Conservation (phyloP, 345 rosid species). For the Pugionium dolabratum region DNA sequence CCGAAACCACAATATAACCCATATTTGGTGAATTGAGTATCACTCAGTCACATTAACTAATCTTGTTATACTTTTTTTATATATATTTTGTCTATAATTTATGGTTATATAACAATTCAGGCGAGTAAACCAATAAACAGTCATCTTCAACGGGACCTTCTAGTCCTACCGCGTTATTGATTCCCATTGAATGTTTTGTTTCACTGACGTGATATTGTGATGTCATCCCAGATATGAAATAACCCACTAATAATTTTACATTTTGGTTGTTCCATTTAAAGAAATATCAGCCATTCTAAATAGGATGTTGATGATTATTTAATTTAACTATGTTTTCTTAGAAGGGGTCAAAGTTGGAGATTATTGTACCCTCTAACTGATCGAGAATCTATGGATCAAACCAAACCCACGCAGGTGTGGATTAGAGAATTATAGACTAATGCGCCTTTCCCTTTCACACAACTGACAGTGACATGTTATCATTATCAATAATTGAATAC, state of each 20-base stretch:
- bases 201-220: conserved; percentile 4
- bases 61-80: neutral
- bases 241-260: neutral
- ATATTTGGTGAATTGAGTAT: conserved; percentile 6
- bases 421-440: conserved; percentile 1
- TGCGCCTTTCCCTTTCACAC: conserved; percentile 25
- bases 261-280: neutral
- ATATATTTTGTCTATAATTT: neutral
- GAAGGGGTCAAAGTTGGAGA: conserved; percentile 2
- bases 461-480: conserved; percentile 25
- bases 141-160: neutral
- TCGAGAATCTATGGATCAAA: conserved; percentile 16
- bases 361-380: neutral
- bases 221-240: conserved; percentile 15
- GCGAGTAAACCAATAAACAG: conserved; percentile 29
- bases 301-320: neutral
- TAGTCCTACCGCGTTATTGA: conserved; percentile 29
- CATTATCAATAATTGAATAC: neutral
- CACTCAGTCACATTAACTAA: conserved; percentile 12
- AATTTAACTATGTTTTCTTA: neutral
- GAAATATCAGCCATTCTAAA: neutral
- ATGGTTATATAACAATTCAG: conserved; percentile 15
- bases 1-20: neutral
- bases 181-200: conserved; percentile 14
- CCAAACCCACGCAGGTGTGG: conserved; percentile 34